Evolutionary conservation across 2,329 filamentous ascomycete genomes (phyloP).

Genomic region (Ceratocystis papillata): DNA sequence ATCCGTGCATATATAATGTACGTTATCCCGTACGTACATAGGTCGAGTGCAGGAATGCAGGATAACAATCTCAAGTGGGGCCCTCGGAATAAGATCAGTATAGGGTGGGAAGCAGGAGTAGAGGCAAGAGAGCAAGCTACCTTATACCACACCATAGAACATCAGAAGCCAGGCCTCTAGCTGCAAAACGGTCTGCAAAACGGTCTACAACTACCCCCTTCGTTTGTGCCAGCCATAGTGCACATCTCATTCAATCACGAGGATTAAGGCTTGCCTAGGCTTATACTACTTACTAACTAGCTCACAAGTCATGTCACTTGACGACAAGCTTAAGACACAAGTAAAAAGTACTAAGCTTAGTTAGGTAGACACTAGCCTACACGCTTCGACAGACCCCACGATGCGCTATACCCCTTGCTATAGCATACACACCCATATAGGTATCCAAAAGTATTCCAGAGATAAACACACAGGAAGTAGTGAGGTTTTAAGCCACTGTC

Average conservation of each 20-base stretch:
- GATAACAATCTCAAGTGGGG: neutral
- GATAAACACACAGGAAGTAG: neutral
- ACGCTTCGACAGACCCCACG: neutral
- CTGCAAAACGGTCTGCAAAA: neutral
- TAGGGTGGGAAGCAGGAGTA: neutral
- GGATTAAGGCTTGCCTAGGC: neutral
- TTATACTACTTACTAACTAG: neutral
- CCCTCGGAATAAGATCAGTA: neutral
- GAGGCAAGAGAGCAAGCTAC: neutral
- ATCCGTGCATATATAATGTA: neutral
- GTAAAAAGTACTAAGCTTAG: neutral
- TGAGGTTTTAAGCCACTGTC: too few species aligned
- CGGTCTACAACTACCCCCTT: neutral
- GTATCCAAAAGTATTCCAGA: neutral
- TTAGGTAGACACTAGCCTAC: neutral
- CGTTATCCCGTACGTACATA: too few species aligned
- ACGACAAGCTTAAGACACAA: neutral
- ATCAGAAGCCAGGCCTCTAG: constrained; percentile 5
- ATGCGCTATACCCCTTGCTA: neutral
- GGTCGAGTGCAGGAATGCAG: neutral
- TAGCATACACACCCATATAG: neutral
- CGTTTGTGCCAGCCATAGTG: neutral
- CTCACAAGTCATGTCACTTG: neutral
- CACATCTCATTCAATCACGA: neutral
- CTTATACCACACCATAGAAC: neutral